These are phyloP conservation scores for Artomyces pyxidatus DNA, from an alignment of 768 basidiomycete genomes.

Conservation along the genomic window DNA sequence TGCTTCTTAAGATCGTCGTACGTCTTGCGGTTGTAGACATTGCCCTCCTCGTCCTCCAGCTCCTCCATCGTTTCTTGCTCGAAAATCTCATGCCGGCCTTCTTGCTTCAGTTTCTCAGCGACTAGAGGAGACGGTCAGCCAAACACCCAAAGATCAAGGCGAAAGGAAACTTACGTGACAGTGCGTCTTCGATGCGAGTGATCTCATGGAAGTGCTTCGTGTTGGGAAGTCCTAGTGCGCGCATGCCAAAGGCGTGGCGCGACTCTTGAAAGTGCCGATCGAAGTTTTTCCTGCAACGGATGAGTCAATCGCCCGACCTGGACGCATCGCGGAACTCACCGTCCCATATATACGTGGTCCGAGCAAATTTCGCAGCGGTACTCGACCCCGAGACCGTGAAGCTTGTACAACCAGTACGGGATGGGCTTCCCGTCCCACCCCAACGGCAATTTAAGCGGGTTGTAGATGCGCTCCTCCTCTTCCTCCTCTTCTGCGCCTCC, in stretches of 20 bases:
- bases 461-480: conserved; percentile 95
- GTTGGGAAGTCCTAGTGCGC: conserved; percentile 92
- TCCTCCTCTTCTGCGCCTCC: conserved; percentile 73
- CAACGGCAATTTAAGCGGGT: conserved; percentile 91
- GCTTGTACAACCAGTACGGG: conserved; percentile 96
- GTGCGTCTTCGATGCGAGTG: conserved; percentile 92
- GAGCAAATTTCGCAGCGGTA: conserved; percentile 98
- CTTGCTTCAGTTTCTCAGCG: conserved; percentile 94
- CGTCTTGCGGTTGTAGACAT: conserved; percentile 97
- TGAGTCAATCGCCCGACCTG: background rate
- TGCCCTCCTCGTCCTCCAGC: conserved; percentile 96
- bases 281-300: conserved; percentile 72
- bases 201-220: conserved; percentile 99
- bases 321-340: conserved; percentile 36
- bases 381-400: conserved; percentile 97
- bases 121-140: conserved; percentile 46
- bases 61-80: conserved; percentile 96
- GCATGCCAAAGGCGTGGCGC: conserved; percentile 96
- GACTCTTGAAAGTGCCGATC: conserved; percentile 97
- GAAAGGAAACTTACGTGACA: conserved; percentile 60
- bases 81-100: conserved; percentile 91
- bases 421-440: conserved; percentile 99
- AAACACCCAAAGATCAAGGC: conserved; percentile 1
- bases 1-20: conserved; percentile 96
- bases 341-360: conserved; percentile 94